Conservation (phyloP, 2,329 filamentous ascomycete genomes). For the Geoglossum cookeanum region DNA sequence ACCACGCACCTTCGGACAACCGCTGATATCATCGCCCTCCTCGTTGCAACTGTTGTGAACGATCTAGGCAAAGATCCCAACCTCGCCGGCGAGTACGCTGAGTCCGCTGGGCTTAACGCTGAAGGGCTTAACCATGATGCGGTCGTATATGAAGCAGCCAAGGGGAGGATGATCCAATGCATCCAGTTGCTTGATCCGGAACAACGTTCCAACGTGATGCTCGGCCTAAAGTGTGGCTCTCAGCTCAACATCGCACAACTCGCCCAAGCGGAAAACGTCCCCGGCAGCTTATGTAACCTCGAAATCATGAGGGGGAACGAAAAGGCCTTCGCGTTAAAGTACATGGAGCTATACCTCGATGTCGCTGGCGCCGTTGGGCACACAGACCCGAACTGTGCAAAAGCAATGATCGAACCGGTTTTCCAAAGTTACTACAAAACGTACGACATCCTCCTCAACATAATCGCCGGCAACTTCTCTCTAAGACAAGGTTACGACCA, state of each 20-base stretch:
- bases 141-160: conserved; percentile 16
- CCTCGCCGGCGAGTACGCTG: conserved; percentile 12
- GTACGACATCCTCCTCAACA: conserved; percentile 15
- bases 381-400: conserved; percentile 16
- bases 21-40: conserved; percentile 15
- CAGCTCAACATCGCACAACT: conserved; percentile 22
- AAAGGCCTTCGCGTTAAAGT: conserved; percentile 18
- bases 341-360: conserved; percentile 21
- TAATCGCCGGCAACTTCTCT: conserved; percentile 12
- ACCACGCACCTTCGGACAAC: conserved; percentile 7
- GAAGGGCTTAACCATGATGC: conserved; percentile 16
- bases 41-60: conserved; percentile 20
- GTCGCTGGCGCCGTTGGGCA: conserved; percentile 22
- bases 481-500: conserved; percentile 18
- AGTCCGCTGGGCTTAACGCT: conserved; percentile 9
- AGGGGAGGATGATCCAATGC: conserved; percentile 14
- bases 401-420: conserved; percentile 18
- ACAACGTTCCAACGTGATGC: conserved; percentile 13
- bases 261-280: conserved; percentile 21
- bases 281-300: conserved; percentile 15
- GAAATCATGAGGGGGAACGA: conserved; percentile 11
- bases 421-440: conserved; percentile 17
- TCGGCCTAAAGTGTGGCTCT: conserved; percentile 19
- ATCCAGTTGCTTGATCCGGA: conserved; percentile 13
- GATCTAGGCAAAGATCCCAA: conserved; percentile 21